Conservation (phyloP, 1,284 basidiomycete genomes). For the Bjerkandera adusta region DNA sequence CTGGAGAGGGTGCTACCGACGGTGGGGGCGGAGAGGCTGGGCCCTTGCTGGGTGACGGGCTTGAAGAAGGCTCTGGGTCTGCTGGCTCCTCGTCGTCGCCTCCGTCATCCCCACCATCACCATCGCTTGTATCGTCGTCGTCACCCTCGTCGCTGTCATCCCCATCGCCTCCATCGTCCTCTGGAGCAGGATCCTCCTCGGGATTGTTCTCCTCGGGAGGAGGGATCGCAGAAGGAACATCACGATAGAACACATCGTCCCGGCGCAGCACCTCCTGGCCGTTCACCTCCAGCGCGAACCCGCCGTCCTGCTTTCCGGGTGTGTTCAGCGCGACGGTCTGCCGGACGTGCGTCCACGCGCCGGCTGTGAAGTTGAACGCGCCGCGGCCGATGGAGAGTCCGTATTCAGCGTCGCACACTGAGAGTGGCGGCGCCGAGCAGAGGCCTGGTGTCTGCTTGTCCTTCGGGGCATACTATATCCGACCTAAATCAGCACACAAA, state of each 20-base stretch:
- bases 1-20: not conserved
- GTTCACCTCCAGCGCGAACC: conserved; percentile 45
- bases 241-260: conserved; percentile 60
- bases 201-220: conserved; percentile 12
- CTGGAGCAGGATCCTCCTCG: conserved; percentile 1
- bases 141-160: conserved; percentile 13
- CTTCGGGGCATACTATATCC: conserved; percentile 59
- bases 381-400: conserved; percentile 76
- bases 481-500: not conserved
- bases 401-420: conserved; percentile 62
- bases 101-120: not conserved
- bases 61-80: not conserved
- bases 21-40: not conserved
- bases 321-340: conserved; percentile 71
- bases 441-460: conserved; percentile 52
- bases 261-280: conserved; percentile 51
- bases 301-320: conserved; percentile 47
- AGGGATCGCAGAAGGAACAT: conserved; percentile 23
- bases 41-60: not conserved
- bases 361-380: conserved; percentile 61
- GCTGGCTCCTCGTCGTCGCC: not conserved
- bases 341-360: conserved; percentile 64
- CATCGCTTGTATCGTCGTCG: conserved; percentile 3
- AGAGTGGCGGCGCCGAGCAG: conserved; percentile 52
- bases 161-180: conserved; percentile 13